A percentile compares a stretch with the other conserved stretches of the same genome.
phyloP scores from a whole-genome alignment of 1,284 basidiomycete species.

The Ceratobasidium sp. region DNA sequence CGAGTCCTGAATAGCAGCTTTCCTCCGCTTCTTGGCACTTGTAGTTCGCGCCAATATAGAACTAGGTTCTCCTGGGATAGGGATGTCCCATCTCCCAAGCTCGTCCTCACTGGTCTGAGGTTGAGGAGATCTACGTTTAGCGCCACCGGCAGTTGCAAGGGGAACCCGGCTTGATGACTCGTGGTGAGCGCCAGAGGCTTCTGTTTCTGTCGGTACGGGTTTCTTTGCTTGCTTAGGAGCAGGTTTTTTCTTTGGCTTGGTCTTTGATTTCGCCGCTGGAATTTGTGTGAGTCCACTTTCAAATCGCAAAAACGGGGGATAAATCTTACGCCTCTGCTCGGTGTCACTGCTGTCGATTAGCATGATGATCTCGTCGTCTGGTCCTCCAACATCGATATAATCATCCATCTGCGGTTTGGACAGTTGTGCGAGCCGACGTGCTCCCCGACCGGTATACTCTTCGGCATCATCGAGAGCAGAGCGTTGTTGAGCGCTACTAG shows the following conservation, averaged over 20 bases:
- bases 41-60: not conserved
- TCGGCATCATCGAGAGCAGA: conserved; percentile 36
- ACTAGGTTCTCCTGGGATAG: conserved; percentile 14
- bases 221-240: not conserved
- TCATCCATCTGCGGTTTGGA: conserved; percentile 20
- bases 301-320: not conserved
- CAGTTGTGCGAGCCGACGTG: conserved; percentile 22
- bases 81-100: conserved; percentile 22
- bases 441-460: conserved; percentile 38
- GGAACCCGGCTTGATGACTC: not conserved
- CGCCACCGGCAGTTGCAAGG: not conserved
- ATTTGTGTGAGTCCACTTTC: not conserved
- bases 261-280: conserved; percentile 9
- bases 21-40: conserved; percentile 20
- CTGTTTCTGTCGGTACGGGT: not conserved
- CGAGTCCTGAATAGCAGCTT: not conserved
- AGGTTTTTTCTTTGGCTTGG: conserved; percentile 33
- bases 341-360: conserved; percentile 28
- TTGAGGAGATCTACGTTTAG: conserved; percentile 20
- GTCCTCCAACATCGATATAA: conserved; percentile 36
- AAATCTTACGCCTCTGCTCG: conserved; percentile 15
- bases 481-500: conserved; percentile 4
- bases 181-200: not conserved
- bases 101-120: conserved; percentile 26
- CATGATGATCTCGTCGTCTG: conserved; percentile 32